phyloP scores from a whole-genome alignment of 2,329 filamentous ascomycete genomes.

The Xylaria sp. region DNA sequence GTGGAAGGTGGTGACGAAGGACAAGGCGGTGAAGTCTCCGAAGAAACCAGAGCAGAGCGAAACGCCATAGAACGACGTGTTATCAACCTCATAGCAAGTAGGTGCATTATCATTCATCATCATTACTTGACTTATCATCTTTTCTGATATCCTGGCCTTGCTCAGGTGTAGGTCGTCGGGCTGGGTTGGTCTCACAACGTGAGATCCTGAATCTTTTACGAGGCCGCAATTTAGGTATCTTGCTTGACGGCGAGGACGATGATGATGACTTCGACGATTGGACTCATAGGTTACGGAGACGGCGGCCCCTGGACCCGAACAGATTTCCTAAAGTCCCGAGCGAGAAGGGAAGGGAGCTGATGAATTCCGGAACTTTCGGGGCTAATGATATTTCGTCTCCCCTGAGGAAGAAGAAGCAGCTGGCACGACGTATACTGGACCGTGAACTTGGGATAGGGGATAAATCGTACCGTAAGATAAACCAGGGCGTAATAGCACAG shows the following conservation, averaged over 20 bases:
- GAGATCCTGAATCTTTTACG: conserved; percentile 57
- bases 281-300: conserved; percentile 59
- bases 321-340: conserved; percentile 87
- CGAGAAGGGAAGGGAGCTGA: conserved; percentile 78
- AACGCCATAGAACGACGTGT: conserved; percentile 39
- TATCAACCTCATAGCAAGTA: conserved; percentile 49
- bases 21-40: conserved; percentile 39
- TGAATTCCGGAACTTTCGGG: conserved; percentile 86
- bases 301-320: conserved; percentile 59
- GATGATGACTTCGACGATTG: conserved; percentile 52
- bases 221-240: conserved; percentile 52
- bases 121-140: too few species aligned
- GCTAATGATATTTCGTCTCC: conserved; percentile 63
- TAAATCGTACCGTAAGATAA: conserved; percentile 68
- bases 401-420: conserved; percentile 65
- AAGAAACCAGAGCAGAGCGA: conserved; percentile 38
- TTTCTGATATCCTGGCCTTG: conserved; percentile 44
- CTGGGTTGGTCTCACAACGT: conserved; percentile 48
- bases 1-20: conserved; percentile 49
- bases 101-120: conserved; percentile 30
- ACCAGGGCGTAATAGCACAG: conserved; percentile 74
- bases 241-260: conserved; percentile 51
- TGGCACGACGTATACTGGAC: conserved; percentile 79
- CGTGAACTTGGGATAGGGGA: conserved; percentile 81
- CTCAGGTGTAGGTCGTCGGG: conserved; percentile 40